A percentile compares a stretch with the other conserved stretches of the same genome.
phyloP scores from a whole-genome alignment of 139 green algal genomes.

The Chlorella sorokiniana region DNA sequence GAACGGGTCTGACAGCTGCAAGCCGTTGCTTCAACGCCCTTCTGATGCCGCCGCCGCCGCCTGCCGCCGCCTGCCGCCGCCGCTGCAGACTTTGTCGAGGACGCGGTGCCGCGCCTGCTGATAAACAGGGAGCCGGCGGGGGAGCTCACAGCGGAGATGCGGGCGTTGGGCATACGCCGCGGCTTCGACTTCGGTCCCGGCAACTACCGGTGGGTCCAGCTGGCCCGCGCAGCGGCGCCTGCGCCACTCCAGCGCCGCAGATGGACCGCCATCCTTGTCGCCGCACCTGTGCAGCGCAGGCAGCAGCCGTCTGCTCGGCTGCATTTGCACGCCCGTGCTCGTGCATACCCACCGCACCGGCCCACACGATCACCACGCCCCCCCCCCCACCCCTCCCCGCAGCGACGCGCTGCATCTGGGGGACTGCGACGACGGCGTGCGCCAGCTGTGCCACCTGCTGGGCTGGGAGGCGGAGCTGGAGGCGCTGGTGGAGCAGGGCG shows the following conservation, averaged over 20 bases:
- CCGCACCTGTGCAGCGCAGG: neutral
- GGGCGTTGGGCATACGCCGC: constrained; percentile 10
- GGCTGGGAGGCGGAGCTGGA: constrained; percentile 72
- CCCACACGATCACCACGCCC: neutral
- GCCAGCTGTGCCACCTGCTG: constrained; percentile 55
- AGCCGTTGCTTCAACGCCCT: too few relatives aligned
- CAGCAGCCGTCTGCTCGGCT: neutral
- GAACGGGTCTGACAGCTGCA: too few relatives aligned
- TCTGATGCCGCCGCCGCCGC: neutral
- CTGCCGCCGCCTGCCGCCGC: neutral
- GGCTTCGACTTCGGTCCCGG: constrained; percentile 58
- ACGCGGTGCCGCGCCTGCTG: constrained; percentile 65
- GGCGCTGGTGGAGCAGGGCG: constrained; percentile 22
- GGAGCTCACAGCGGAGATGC: constrained; percentile 32
- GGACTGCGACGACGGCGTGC: constrained; percentile 70
- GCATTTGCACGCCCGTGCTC: neutral
- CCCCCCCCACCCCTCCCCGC: neutral
- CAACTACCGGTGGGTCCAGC: constrained; percentile 39
- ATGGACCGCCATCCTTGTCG: too few relatives aligned
- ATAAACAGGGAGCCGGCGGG: constrained; percentile 82
- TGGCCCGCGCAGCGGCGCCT: too few relatives aligned
- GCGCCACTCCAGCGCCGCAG: too few relatives aligned
- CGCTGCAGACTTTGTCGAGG: constrained; percentile 51
- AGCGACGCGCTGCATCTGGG: constrained; percentile 71
- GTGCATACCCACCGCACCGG: neutral